phyloP scores from a whole-genome alignment of 2,329 filamentous ascomycete species.

The Penicillium occitanis region DNA sequence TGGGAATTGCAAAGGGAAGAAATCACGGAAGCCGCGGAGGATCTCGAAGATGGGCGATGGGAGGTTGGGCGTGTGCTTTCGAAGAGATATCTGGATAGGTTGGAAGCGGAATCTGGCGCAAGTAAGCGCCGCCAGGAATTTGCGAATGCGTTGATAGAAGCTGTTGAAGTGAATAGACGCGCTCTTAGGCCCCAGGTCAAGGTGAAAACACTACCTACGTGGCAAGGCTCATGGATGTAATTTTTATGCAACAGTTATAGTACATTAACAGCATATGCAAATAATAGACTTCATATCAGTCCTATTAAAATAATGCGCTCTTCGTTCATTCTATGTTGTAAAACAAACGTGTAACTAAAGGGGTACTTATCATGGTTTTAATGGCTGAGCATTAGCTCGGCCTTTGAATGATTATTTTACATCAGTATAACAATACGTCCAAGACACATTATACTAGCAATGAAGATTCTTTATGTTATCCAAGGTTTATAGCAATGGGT shows the following conservation, averaged over 20 bases:
- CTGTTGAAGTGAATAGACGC: slow-evolving; percentile 4
- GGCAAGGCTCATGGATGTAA: slow-evolving; percentile 6
- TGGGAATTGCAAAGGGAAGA: slow-evolving; percentile 7
- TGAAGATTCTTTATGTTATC: not conserved
- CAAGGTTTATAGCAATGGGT: not conserved
- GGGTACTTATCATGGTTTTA: not conserved
- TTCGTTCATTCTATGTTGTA: not conserved
- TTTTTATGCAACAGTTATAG: not conserved
- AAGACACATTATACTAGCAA: not conserved
- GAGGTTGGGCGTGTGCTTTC: slow-evolving; percentile 10
- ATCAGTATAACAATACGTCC: not conserved
- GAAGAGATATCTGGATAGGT: slow-evolving; percentile 5
- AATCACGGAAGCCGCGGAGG: not conserved
- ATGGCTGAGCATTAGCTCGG: not conserved
- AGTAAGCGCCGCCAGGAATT: not conserved
- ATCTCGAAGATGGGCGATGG: slow-evolving; percentile 1
- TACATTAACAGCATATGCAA: too few species aligned
- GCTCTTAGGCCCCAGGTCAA: not conserved
- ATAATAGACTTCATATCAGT: too few species aligned
- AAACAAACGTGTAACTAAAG: not conserved
- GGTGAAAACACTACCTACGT: slow-evolving; percentile 11
- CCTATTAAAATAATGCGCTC: too few species aligned
- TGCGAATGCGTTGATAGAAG: slow-evolving; percentile 11
- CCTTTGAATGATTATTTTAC: not conserved
- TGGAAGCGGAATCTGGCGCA: not conserved